These are phyloP conservation scores for Lathyrus sativus DNA, from an alignment of 306 rosid genomes.

Conservation along the genomic window DNA sequence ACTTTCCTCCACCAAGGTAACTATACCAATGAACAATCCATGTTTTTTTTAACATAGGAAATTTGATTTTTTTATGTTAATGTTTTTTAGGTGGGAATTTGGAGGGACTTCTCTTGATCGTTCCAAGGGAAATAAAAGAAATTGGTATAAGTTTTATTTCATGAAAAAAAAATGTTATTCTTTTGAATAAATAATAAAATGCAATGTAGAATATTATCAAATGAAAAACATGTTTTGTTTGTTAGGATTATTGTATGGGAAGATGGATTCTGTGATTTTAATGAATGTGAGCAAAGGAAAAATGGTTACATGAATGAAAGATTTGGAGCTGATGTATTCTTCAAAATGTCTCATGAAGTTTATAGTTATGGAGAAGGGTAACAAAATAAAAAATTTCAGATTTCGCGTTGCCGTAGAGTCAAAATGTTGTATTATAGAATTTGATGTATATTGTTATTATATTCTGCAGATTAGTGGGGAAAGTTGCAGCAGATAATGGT, in stretches of 20 bases:
- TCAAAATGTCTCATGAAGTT: constrained; percentile 98
- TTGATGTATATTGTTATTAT: constrained; percentile 27
- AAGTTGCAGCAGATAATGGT: constrained; percentile 76
- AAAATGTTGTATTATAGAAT: neutral
- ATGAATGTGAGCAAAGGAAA: constrained; percentile 69
- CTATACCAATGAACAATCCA: neutral
- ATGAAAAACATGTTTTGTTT: constrained; percentile 13
- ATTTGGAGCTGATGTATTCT: constrained; percentile 86
- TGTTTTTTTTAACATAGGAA: neutral
- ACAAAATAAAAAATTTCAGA: constrained; percentile 15
- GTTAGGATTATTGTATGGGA: constrained; percentile 96
- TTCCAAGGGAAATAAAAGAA: constrained; percentile 83
- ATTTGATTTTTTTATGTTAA: constrained; percentile 28
- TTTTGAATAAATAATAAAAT: neutral
- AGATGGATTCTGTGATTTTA: constrained; percentile 85
- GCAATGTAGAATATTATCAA: constrained; percentile 4
- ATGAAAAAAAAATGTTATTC: neutral
- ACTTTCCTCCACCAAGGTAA: constrained; percentile 91
- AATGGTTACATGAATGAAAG: constrained; percentile 51
- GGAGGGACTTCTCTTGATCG: constrained; percentile 80
- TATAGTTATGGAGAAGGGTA: constrained; percentile 95
- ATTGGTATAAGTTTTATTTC: constrained; percentile 56
- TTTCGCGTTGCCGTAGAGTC: too few relatives aligned
- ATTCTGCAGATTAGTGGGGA: constrained; percentile 71
- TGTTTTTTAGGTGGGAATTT: constrained; percentile 77